phyloP scores from a whole-genome alignment of 805 yeast species.

The Sugiyamaella marilandica region DNA sequence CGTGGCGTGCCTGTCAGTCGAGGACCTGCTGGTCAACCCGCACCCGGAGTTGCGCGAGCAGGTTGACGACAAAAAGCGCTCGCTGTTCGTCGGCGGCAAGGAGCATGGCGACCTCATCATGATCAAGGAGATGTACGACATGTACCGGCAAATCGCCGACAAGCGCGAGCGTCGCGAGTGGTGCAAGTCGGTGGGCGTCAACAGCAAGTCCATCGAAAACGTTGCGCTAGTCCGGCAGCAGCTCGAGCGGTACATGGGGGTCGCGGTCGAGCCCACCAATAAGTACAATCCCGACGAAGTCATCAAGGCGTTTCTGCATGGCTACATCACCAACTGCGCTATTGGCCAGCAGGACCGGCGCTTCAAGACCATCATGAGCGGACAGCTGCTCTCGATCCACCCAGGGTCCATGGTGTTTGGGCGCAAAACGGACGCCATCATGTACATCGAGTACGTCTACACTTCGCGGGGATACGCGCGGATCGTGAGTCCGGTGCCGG shows the following conservation, averaged over 20 bases:
- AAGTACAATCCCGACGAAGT: constrained; percentile 33
- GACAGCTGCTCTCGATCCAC: constrained; percentile 81
- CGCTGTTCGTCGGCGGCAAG: constrained; percentile 64
- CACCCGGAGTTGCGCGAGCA: constrained; percentile 78
- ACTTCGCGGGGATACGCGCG: constrained; percentile 93
- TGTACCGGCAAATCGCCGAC: constrained; percentile 43
- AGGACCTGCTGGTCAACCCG: constrained; percentile 77
- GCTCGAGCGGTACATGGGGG: constrained; percentile 59
- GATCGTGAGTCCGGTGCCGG: constrained; percentile 72
- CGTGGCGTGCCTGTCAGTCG: constrained; percentile 89
- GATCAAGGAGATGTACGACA: constrained; percentile 70
- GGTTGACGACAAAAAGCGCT: constrained; percentile 67
- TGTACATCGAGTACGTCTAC: constrained; percentile 92
- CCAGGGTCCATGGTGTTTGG: constrained; percentile 90
- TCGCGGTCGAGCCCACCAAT: constrained; percentile 5
- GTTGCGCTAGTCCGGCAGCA: constrained; percentile 74
- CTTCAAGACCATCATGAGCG: constrained; percentile 71
- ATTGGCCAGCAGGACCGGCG: constrained; percentile 93
- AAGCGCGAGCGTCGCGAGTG: constrained; percentile 62
- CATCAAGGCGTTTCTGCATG: constrained; percentile 74
- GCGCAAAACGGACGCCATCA: constrained; percentile 71
- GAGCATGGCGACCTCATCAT: constrained; percentile 78
- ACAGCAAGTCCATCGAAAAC: constrained; percentile 73
- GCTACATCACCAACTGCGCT: constrained; percentile 85
- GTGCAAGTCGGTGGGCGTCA: constrained; percentile 77